Conservation (phyloP, 1,284 basidiomycete species). For the Mycena citricolor region DNA sequence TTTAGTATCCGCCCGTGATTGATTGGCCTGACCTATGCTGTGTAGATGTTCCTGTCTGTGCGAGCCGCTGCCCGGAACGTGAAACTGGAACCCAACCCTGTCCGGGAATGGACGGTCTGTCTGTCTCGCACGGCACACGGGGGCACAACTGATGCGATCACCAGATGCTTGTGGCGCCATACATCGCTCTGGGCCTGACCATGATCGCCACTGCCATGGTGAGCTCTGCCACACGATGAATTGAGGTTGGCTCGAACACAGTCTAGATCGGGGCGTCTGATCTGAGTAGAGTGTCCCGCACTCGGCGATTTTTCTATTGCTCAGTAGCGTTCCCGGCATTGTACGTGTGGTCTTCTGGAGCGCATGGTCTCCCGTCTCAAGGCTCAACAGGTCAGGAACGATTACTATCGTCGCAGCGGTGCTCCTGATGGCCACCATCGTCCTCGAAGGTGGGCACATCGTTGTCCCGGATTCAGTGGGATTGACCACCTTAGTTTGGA, state of each 20-base stretch:
- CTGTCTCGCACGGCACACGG: not conserved
- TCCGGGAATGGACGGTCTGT: conserved; percentile 39
- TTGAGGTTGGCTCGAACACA: too few species aligned
- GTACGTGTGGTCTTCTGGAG: too few species aligned
- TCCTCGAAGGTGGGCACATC: conserved; percentile 32
- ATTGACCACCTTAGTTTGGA: conserved; percentile 35
- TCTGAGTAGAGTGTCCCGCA: conserved; percentile 40
- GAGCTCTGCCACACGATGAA: conserved; percentile 15
- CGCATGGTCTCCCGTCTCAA: too few species aligned
- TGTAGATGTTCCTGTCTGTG: conserved; percentile 44
- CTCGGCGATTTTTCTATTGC: conserved; percentile 50
- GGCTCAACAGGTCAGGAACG: conserved; percentile 36
- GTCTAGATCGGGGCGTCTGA: conserved; percentile 40
- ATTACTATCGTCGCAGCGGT: conserved; percentile 39
- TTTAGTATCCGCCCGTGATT: not conserved
- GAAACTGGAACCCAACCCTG: conserved; percentile 32
- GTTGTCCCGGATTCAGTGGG: conserved; percentile 9
- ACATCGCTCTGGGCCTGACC: conserved; percentile 38
- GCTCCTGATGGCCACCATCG: conserved; percentile 35
- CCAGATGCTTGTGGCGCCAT: conserved; percentile 44
- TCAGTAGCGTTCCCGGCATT: conserved; percentile 46
- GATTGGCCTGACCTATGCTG: not conserved
- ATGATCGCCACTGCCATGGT: conserved; percentile 43
- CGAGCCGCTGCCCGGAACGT: conserved; percentile 36
- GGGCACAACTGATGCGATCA: not conserved